Percentiles rank a stretch among this genome's conserved stretches.
These are phyloP conservation scores for Lactarius sanguifluus DNA, from an alignment of 768 basidiomycete species.

Conservation along the genomic window DNA sequence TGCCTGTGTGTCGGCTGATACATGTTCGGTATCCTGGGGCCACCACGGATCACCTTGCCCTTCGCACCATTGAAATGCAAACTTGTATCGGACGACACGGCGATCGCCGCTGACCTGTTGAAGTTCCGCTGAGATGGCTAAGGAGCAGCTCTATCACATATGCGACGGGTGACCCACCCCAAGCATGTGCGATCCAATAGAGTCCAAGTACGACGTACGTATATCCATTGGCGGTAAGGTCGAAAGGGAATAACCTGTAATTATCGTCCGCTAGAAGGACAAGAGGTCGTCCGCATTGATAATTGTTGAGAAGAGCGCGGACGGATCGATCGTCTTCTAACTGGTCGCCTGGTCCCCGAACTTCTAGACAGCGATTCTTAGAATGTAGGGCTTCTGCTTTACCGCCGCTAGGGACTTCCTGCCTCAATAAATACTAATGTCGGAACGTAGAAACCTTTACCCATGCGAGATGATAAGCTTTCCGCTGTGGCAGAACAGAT, in stretches of 20 bases:
- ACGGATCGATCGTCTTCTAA: constrained; percentile 68
- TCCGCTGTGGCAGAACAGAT: constrained; percentile 62
- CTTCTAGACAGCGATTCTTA: constrained; percentile 41
- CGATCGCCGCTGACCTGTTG: constrained; percentile 48
- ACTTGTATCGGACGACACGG: constrained; percentile 77
- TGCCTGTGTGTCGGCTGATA: not conserved
- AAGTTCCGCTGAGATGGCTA: constrained; percentile 53
- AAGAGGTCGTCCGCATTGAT: constrained; percentile 53
- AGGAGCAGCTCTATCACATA: constrained; percentile 8
- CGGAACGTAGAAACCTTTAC: constrained; percentile 41
- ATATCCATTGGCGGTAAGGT: constrained; percentile 51
- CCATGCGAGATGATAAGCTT: constrained; percentile 81
- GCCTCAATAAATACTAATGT: not conserved
- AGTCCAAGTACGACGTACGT: constrained; percentile 63
- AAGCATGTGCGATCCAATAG: constrained; percentile 68
- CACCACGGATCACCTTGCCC: constrained; percentile 63
- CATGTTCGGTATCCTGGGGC: constrained; percentile 24
- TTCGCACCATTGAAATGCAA: constrained; percentile 82
- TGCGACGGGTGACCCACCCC: constrained; percentile 49
- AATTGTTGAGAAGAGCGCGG: constrained; percentile 62
- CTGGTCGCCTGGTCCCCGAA: constrained; percentile 61
- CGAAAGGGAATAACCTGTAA: constrained; percentile 71
- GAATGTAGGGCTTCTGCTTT: constrained; percentile 58
- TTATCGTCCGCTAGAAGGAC: constrained; percentile 73
- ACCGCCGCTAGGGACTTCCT: constrained; percentile 53